Conservation (phyloP, 208 protist species). For the Acanthamoeba castellanii region DNA sequence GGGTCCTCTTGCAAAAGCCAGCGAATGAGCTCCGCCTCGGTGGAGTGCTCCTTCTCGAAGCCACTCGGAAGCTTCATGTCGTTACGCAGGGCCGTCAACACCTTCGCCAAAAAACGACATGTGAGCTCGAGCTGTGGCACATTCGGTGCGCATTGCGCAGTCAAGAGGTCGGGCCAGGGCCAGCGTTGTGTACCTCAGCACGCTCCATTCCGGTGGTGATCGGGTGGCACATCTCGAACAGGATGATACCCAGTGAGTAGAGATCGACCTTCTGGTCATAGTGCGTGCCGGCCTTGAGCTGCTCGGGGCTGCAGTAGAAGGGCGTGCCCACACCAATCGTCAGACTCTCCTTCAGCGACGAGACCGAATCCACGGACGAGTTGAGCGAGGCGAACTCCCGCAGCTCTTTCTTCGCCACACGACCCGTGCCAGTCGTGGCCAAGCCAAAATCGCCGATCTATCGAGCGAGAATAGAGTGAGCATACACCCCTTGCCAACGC, state of each 20-base stretch:
- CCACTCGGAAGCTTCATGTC: conserved; percentile 80
- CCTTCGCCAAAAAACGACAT: background rate
- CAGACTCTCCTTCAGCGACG: conserved; percentile 34
- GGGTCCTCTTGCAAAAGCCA: conserved; percentile 80
- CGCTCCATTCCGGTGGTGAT: conserved; percentile 88
- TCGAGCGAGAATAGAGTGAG: background rate
- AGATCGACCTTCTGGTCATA: conserved; percentile 89
- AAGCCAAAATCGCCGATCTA: conserved; percentile 90
- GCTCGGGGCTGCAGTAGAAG: conserved; percentile 85
- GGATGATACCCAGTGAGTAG: conserved; percentile 89
- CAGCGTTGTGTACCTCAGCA: conserved; percentile 43
- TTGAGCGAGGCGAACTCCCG: background rate
- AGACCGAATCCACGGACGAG: background rate
- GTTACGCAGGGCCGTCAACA: conserved; percentile 77
- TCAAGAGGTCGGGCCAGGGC: background rate
- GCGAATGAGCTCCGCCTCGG: conserved; percentile 77
- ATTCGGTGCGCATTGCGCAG: background rate
- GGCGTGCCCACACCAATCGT: conserved; percentile 83
- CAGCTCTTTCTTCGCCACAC: conserved; percentile 61
- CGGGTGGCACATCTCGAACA: conserved; percentile 89
- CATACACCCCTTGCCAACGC: background rate
- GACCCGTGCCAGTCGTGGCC: conserved; percentile 78
- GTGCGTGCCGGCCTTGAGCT: conserved; percentile 58
- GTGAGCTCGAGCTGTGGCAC: background rate
- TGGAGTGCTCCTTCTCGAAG: conserved; percentile 77